These are phyloP conservation scores for Penicillium sp. DNA, from an alignment of 2,329 filamentous ascomycete species.

Conservation along the genomic window DNA sequence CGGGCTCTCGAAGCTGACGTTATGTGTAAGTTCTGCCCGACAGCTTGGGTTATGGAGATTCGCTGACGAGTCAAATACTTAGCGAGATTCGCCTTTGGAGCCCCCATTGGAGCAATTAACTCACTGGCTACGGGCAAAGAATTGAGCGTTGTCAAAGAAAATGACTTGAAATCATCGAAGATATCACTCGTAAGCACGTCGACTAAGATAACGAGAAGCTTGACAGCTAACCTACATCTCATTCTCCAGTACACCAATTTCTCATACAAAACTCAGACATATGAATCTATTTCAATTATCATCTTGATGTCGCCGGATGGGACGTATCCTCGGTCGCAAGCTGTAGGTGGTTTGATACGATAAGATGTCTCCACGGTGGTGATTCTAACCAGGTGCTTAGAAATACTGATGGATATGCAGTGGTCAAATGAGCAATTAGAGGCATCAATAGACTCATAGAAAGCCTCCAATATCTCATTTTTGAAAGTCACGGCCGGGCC, in stretches of 20 bases:
- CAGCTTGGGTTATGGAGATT: background rate
- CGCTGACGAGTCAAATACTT: background rate
- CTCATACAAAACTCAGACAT: background rate
- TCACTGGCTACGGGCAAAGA: background rate
- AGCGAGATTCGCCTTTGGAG: background rate
- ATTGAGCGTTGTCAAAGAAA: background rate
- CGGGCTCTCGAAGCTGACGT: background rate
- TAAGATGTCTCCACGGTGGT: background rate
- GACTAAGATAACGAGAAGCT: background rate
- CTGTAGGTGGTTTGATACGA: background rate
- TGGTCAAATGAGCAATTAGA: background rate
- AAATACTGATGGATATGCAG: background rate
- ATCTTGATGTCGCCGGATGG: background rate
- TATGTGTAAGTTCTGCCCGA: background rate
- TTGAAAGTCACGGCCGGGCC: background rate
- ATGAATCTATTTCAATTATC: background rate
- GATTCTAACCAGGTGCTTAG: background rate
- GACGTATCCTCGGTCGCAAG: background rate
- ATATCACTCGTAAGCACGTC: background rate
- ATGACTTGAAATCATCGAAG: background rate
- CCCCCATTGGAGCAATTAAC: background rate
- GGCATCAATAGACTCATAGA: background rate
- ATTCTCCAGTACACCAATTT: background rate
- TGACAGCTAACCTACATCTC: background rate
- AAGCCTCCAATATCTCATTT: background rate